These are phyloP conservation scores for Cercophora newfieldiana DNA, from an alignment of 495 filamentous ascomycete species.

Conservation along the genomic window DNA sequence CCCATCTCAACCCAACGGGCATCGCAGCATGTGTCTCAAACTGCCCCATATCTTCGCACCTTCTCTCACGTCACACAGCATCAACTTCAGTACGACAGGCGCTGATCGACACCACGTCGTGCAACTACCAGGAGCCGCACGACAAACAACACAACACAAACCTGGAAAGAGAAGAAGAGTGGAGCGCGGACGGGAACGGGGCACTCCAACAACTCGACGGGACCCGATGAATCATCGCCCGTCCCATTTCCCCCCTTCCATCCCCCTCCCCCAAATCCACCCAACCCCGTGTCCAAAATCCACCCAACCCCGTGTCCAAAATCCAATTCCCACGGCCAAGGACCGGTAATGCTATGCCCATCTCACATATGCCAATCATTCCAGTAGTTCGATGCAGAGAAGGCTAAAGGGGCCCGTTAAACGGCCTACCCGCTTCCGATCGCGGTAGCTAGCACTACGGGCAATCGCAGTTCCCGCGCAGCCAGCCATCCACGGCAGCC, in stretches of 20 bases:
- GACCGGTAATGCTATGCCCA: background rate
- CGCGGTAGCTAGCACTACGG: background rate
- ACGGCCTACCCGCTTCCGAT: background rate
- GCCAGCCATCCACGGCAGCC: background rate
- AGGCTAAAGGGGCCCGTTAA: too few relatives aligned
- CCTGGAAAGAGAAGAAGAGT: too few relatives aligned
- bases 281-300: too few relatives aligned
- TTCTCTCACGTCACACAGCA: background rate
- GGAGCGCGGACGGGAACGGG: background rate
- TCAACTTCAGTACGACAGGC: background rate
- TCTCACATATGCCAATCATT: too few relatives aligned
- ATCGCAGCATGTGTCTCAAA: background rate
- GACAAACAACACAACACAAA: too few relatives aligned
- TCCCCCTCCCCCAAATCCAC: background rate
- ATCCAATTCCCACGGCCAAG: background rate
- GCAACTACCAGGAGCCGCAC: background rate
- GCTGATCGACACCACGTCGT: background rate
- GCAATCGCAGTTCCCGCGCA: background rate
- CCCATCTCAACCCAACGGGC: too few relatives aligned
- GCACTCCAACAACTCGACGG: background rate
- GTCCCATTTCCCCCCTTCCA: too few relatives aligned
- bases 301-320: too few relatives aligned
- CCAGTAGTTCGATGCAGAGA: too few relatives aligned
- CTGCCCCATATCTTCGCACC: background rate
- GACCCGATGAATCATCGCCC: background rate